phyloP scores from a whole-genome alignment of 78 protist species.

The Dictyostelium firmibasis region DNA sequence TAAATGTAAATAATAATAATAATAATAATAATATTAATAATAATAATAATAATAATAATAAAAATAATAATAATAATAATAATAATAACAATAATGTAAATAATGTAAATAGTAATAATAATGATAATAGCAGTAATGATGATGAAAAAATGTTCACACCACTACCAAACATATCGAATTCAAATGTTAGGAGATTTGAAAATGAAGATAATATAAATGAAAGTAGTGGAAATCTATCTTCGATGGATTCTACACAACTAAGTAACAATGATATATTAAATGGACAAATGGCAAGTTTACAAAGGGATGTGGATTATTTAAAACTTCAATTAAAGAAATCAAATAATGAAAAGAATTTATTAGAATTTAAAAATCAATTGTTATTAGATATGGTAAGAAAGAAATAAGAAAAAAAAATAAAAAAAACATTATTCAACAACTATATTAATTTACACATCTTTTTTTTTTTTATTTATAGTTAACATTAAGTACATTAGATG shows the following conservation, averaged over 20 bases:
- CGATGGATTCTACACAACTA: neutral
- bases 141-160: neutral
- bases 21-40: neutral
- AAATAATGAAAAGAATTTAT: slow-evolving; percentile 37
- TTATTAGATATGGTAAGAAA: slow-evolving; percentile 61
- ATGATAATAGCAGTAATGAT: neutral
- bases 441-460: neutral
- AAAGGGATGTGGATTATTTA: slow-evolving; percentile 26
- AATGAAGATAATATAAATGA: slow-evolving; percentile 15
- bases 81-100: neutral
- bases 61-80: neutral
- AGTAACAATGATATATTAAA: slow-evolving; percentile 10
- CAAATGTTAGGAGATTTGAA: neutral
- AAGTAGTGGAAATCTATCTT: slow-evolving; percentile 5
- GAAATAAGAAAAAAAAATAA: neutral
- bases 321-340: slow-evolving; percentile 40
- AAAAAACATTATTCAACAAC: neutral
- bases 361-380: slow-evolving; percentile 65
- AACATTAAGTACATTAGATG: slow-evolving; percentile 73
- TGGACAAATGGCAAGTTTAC: slow-evolving; percentile 15
- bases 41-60: neutral
- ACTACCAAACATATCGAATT: neutral
- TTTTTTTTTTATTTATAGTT: neutral
- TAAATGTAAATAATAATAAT: neutral
- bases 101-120: slow-evolving; percentile 4